Base-by-base conservation (phyloP, 169 alveolate genomes). In the Babesia divergens region DNA sequence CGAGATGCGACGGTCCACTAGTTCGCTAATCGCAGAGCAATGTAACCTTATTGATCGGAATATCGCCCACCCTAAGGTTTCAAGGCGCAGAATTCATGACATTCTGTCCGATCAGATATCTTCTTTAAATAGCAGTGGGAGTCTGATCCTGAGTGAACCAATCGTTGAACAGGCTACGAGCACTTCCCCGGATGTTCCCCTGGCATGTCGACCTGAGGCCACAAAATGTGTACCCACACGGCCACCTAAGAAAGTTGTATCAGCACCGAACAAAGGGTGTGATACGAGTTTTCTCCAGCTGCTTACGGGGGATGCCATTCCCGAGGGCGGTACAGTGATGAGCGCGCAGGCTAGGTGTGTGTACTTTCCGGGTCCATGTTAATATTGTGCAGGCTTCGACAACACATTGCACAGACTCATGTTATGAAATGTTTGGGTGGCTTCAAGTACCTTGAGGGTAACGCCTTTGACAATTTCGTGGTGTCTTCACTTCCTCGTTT, bases 371-470 rank as follows among this genome's bases (percentile, higher is more conserved):
- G 42, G 46, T 16, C 18, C 29, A 42, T 26, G 9, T 9, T 9
- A 35, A 3, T 59, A 20, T 34, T 16, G 16, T 29, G 31, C 28
- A 77, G 86, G 34, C 47, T 77, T 2, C 62, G 74, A 16, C 81
- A 77, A 50, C 76, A 77, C 50, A 32, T 77, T 35, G 67, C 81
- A n/a, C 71, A 56, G 46, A 64, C 82, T 1, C 77, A 77, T 28
- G 86, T 77, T 13, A 66, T 77, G 86, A 68, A 80, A 46, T 54
- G 88, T 31, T 59, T 80, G 29, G 88, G 88, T 6, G 88, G 88
- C 0, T 80, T 46, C 50, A 80, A 80, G 38, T 70, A 59, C 53
- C 37, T 80, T 13, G 83, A 71, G 42, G 67, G 65, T 1, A 80
- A 80, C 38, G 42, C 34, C 31, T 44, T 18, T 20, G 88, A 70